Evolutionary conservation across 441 rosid genomes (phyloP).

Genomic region (Brassica balearica): DNA sequence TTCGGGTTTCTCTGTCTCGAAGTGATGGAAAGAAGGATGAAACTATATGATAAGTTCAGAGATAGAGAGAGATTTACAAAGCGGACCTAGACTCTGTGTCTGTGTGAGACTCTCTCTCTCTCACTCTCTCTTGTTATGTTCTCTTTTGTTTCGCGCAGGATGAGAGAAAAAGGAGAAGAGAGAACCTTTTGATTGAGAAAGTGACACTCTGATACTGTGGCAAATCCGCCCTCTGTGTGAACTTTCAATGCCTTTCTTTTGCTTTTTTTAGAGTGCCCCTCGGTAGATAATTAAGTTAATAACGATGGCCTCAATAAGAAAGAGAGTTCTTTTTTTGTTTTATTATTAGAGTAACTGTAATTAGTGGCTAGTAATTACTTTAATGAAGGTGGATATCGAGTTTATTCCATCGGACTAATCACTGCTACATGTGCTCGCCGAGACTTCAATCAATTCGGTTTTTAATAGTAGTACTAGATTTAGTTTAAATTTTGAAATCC

Average conservation of each 20-base stretch:
- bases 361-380: slow-evolving; percentile 30
- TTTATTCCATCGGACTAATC: slow-evolving; percentile 21
- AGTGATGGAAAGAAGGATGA: slow-evolving; percentile 24
- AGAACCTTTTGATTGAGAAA: slow-evolving; percentile 45
- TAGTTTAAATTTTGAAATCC: too few relatives aligned
- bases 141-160: slow-evolving; percentile 39
- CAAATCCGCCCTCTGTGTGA: slow-evolving; percentile 17
- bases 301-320: slow-evolving; percentile 6
- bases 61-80: slow-evolving; percentile 35
- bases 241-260: slow-evolving; percentile 17
- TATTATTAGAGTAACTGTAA: not conserved
- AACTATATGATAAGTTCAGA: slow-evolving; percentile 19
- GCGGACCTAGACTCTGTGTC: slow-evolving; percentile 36
- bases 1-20: slow-evolving; percentile 20
- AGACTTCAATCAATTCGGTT: slow-evolving; percentile 4
- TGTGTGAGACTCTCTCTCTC: not conserved
- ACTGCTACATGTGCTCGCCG: slow-evolving; percentile 14
- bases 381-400: slow-evolving; percentile 20
- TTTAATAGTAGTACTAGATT: not conserved
- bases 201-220: slow-evolving; percentile 36
- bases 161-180: slow-evolving; percentile 31
- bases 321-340: not conserved
- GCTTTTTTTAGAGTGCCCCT: not conserved
- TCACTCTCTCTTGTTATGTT: not conserved
- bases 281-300: not conserved